Percentiles rank a stretch among this genome's conserved stretches.
Evolutionary conservation across 176 grass and related monocot genomes (phyloP).

Genomic region (Pontederia crassipes): DNA sequence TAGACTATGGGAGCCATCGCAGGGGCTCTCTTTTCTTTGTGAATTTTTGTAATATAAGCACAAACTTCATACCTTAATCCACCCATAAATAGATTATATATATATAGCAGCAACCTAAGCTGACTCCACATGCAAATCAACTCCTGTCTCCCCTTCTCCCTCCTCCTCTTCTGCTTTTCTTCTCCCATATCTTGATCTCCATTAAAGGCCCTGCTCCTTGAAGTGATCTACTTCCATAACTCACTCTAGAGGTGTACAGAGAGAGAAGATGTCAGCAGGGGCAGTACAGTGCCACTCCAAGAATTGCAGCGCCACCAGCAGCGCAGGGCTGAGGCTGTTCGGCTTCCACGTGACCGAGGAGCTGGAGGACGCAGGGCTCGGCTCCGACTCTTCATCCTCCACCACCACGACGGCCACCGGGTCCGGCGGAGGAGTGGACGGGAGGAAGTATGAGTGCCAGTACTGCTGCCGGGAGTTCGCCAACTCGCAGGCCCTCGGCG

Average conservation of each 20-base stretch:
- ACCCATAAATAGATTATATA: neutral
- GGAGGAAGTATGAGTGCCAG: conserved; percentile 45
- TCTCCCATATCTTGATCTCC: neutral
- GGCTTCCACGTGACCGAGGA: conserved; percentile 26
- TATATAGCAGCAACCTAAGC: neutral
- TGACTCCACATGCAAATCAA: neutral
- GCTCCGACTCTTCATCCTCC: conserved; percentile 18
- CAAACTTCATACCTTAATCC: neutral
- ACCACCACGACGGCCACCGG: neutral
- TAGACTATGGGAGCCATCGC: too few species aligned
- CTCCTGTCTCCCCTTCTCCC: neutral
- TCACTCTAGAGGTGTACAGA: too few species aligned
- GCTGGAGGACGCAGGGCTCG: neutral
- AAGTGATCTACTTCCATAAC: too few species aligned
- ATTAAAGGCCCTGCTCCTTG: too few species aligned
- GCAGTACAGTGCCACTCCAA: conserved; percentile 27
- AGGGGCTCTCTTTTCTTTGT: too few species aligned
- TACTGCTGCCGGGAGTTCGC: conserved; percentile 61
- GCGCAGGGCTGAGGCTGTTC: conserved; percentile 19
- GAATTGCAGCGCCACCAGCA: neutral
- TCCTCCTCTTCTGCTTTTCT: neutral
- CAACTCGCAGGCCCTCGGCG: conserved; percentile 53
- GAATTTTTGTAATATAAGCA: too few species aligned
- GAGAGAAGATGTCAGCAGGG: neutral
- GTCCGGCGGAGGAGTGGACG: conserved; percentile 4